A percentile compares a stretch with the other conserved stretches of the same genome.
Conservation (phyloP, 371 early-diverging fungal species). For the Batkoa obscura region DNA sequence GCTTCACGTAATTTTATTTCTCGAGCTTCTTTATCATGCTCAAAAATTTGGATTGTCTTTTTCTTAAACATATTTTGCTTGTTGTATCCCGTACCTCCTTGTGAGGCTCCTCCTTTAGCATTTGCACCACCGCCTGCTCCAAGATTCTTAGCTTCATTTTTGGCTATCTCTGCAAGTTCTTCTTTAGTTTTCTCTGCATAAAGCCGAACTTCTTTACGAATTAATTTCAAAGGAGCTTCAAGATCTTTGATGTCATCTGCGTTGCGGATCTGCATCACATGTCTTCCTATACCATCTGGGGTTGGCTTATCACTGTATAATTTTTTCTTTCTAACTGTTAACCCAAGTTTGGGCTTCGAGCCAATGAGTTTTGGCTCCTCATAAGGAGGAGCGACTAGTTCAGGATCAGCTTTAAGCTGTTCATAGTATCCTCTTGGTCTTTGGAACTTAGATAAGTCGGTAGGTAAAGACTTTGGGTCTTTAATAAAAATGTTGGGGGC, state of each 20-base stretch:
- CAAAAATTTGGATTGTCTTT: slow-evolving; percentile 54
- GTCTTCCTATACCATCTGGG: background rate
- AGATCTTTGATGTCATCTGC: background rate
- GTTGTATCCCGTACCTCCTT: slow-evolving; percentile 60
- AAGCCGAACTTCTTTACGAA: background rate
- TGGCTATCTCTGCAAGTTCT: background rate
- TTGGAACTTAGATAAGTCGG: background rate
- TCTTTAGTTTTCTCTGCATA: background rate
- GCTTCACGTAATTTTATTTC: slow-evolving; percentile 48
- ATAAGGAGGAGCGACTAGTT: background rate
- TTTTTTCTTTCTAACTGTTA: slow-evolving; percentile 8
- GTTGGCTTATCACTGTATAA: background rate
- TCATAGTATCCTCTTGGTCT: slow-evolving; percentile 1
- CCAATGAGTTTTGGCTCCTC: no score
- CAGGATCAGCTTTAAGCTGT: slow-evolving; percentile 1
- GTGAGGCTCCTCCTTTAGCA: slow-evolving; percentile 51
- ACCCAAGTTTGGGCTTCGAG: background rate
- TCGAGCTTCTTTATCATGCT: slow-evolving; percentile 53
- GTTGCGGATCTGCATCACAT: background rate
- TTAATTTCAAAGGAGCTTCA: background rate
- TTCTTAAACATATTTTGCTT: slow-evolving; percentile 66
- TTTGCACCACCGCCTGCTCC: slow-evolving; percentile 42
- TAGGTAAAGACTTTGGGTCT: background rate
- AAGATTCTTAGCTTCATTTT: slow-evolving; percentile 1
- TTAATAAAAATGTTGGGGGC: no score